Base-by-base conservation (phyloP, 225 moss, liverwort and hornwort species). In the Sphagnum tenellum region DNA sequence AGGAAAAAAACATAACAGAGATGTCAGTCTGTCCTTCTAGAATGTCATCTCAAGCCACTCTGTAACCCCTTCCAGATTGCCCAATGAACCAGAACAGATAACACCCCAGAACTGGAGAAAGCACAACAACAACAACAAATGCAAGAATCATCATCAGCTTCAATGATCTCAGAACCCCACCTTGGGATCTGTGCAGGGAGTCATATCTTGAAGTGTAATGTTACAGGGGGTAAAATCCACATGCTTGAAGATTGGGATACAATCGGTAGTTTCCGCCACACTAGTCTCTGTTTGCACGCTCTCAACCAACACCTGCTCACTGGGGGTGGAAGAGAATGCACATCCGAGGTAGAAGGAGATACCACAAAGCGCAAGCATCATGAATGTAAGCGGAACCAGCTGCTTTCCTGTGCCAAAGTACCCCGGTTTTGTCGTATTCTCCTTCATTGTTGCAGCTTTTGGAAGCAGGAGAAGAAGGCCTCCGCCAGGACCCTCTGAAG, bases 321-420 rank as follows among this genome's bases (percentile, higher is more conserved):
- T 86, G 57, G 88, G 89, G 29, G 29, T 29, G 4, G 83, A 74
- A 62, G 70, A 67, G 67, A 88, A 81, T 7, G 81, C 76, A 68
- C 86, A 88, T 5, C 95, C 95, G 56, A 96, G 63, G 65, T 89
- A 96, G 67, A 96, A 96, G 0, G 92, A 96, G 65, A 96, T 77
- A 44, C 72, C 66, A 51, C 95, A 96, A 47, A 96, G 83, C 5
- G 78, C 81, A 48, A 81, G 74, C 0, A 92, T 88, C 1, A 81
- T 79, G 5, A 82, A 69, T 54, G 81, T 75, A 4, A 96, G 89
- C 59, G 95, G 92, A 68, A 88, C 77, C 57, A 92, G 65, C 66
- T 86, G 88, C 70, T 77, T 86, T 66, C 91, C 95, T 1, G 75
- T 77, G 59, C 88, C 84, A 12, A 89, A 86, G 55, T 76, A 74